Percentiles rank a stretch among this genome's conserved stretches.
These are phyloP conservation scores for Trypanosoma scelopori DNA, from an alignment of 208 protist genomes.

Conservation along the genomic window DNA sequence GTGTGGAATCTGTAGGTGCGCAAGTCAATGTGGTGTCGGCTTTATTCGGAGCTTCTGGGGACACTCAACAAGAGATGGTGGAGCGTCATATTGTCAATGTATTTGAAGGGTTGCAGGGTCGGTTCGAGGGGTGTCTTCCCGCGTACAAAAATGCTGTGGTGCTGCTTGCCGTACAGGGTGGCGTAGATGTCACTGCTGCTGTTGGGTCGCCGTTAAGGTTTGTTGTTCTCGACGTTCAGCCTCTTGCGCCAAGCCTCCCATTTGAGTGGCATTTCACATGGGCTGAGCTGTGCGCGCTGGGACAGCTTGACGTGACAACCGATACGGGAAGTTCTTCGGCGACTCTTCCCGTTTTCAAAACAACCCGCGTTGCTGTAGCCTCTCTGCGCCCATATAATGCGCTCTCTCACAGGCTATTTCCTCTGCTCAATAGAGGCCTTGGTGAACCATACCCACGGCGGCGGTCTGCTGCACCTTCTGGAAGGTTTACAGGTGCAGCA, in stretches of 20 bases:
- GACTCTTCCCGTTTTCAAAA: constrained; percentile 36
- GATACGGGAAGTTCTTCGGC: background rate
- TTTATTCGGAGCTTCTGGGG: constrained; percentile 14
- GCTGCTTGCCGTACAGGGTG: constrained; percentile 24
- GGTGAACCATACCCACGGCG: background rate
- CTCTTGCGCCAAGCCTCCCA: constrained; percentile 32
- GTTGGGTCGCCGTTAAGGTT: constrained; percentile 3
- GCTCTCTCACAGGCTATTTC: constrained; percentile 33
- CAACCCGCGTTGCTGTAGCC: constrained; percentile 19
- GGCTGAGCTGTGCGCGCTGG: constrained; percentile 43
- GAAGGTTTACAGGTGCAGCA: background rate
- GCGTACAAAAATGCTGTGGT: constrained; percentile 28
- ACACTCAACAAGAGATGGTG: constrained; percentile 1
- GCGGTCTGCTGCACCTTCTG: no score
- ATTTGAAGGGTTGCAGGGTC: constrained; percentile 5
- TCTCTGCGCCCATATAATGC: constrained; percentile 34
- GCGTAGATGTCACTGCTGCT: background rate
- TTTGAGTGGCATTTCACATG: constrained; percentile 49
- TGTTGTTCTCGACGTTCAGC: constrained; percentile 41
- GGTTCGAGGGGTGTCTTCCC: background rate
- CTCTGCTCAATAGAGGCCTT: constrained; percentile 28
- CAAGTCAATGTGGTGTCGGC: constrained; percentile 33
- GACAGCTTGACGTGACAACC: constrained; percentile 24
- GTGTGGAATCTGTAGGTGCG: constrained; percentile 41
- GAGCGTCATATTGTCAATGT: constrained; percentile 16